Base-by-base conservation (phyloP, 345 rosid genomes). In the Atalantia buxifolia region DNA sequence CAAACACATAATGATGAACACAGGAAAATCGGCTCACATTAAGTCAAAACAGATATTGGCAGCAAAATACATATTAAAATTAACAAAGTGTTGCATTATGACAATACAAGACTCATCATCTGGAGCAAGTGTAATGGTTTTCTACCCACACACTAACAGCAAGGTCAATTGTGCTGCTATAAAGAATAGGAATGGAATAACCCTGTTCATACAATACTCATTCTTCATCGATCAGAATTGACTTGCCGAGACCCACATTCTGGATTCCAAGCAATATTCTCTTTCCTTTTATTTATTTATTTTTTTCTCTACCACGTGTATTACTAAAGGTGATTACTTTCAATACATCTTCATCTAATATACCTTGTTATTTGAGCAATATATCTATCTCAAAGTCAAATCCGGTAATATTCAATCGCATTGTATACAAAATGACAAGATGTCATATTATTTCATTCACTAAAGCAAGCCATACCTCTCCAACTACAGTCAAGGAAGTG, bases 401-500 rank as follows among this genome's bases (percentile, higher is more conserved):
- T 59, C 24, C 13, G 50, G 59, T 48, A 30, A n/a, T 61, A 16
- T 72, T 10, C 55, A 62, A 30, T 75, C 18, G 30, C 36, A 62
- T 50, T 38, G 30, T 65, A 55, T 60, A 55, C 10, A 27, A 19
- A 69, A 61, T 22, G 24, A 77, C 30, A 56, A 21, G 66, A 4
- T 30, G 2, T 61, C 27, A 21, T 31, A 76, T 18, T 57, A 35
- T 67, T 36, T 48, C 61, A 31, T 48, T 18, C 50, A 35, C 42
- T 57, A 65, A 27, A 81, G 14, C 50, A 75, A 64, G 30, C 66
- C 82, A 68, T 89, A 93, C 99, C 98, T 96, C 99, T 14, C 99
- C 99, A 79, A 93, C 97, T 79, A 91, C 89, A n/a, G 97, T 96
- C 82, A 96, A 84, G 40, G 97, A 90, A 75, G 97, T 87, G 69